Conservation (phyloP, 768 basidiomycete species). For the Tylopilus cervinicoccineus region DNA sequence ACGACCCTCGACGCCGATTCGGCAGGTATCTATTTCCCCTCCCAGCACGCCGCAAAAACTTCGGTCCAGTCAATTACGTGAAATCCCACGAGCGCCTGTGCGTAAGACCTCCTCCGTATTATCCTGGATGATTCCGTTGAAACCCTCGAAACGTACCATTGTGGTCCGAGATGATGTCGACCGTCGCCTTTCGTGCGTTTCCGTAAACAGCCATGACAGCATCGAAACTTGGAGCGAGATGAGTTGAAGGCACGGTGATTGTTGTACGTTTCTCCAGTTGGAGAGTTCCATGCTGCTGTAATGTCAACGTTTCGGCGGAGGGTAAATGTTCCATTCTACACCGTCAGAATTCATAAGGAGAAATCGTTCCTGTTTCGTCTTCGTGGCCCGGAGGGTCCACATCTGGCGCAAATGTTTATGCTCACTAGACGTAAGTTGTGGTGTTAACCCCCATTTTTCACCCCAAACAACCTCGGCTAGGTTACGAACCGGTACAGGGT, state of each 20-base stretch:
- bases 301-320: background rate
- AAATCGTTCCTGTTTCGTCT: background rate
- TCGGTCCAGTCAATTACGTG: slow-evolving; percentile 15
- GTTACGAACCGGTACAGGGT: background rate
- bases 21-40: slow-evolving; percentile 14
- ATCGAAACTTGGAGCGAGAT: slow-evolving; percentile 37
- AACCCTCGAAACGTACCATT: slow-evolving; percentile 6
- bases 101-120: slow-evolving; percentile 22
- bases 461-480: background rate
- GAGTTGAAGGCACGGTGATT: background rate
- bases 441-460: background rate
- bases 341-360: background rate
- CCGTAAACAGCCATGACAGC: slow-evolving; percentile 26
- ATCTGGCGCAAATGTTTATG: background rate
- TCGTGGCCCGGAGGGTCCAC: background rate
- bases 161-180: slow-evolving; percentile 5
- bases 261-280: slow-evolving; percentile 4
- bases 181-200: slow-evolving; percentile 3
- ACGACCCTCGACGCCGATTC: slow-evolving; percentile 20
- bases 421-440: background rate
- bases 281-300: slow-evolving; percentile 11
- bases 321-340: background rate
- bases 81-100: slow-evolving; percentile 6
- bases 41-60: slow-evolving; percentile 27
- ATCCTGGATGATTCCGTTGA: slow-evolving; percentile 27